A percentile compares a stretch with the other conserved stretches of the same genome.
phyloP scores from a whole-genome alignment of 2,329 filamentous ascomycete genomes.

The Diaporthe citrichinensis region DNA sequence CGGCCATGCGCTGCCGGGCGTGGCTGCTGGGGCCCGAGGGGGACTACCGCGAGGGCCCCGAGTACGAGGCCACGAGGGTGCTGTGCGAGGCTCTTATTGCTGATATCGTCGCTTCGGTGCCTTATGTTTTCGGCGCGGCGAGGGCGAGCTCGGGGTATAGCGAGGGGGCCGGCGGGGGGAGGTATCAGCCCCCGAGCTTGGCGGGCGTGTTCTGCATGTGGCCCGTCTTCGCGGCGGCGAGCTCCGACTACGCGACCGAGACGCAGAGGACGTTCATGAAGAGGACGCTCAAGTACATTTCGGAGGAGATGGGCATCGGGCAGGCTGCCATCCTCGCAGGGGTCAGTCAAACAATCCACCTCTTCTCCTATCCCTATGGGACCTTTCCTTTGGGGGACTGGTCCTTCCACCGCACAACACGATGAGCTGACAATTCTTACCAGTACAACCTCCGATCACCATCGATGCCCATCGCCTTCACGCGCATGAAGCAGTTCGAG shows the following conservation, averaged over 20 bases:
- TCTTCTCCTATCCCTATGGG: too few relatives aligned
- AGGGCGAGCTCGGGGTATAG: not conserved
- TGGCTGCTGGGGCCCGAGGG: slow-evolving; percentile 37
- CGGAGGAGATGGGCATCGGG: slow-evolving; percentile 42
- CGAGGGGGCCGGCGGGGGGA: not conserved
- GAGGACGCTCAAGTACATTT: slow-evolving; percentile 39
- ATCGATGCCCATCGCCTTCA: slow-evolving; percentile 42
- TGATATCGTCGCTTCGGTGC: slow-evolving; percentile 39
- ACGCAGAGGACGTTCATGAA: slow-evolving; percentile 39
- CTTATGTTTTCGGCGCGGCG: slow-evolving; percentile 39
- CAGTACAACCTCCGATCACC: slow-evolving; percentile 39
- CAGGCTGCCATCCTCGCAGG: slow-evolving; percentile 40
- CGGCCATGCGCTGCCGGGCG: slow-evolving; percentile 39
- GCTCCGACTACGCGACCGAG: slow-evolving; percentile 39
- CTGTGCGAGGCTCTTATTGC: slow-evolving; percentile 22
- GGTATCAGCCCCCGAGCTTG: slow-evolving; percentile 34
- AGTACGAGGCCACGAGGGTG: slow-evolving; percentile 27
- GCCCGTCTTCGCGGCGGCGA: slow-evolving; percentile 41
- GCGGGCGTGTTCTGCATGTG: slow-evolving; percentile 41
- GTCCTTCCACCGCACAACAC: too few relatives aligned
- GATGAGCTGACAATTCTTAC: not conserved
- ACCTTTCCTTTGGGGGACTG: too few relatives aligned
- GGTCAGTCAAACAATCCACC: too few relatives aligned
- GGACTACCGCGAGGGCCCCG: slow-evolving; percentile 36
- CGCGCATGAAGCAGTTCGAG: slow-evolving; percentile 41